A percentile compares a stretch with the other conserved stretches of the same genome.
phyloP scores from a whole-genome alignment of 2,329 filamentous ascomycete genomes.

The Fusarium neocosmosporiellum region DNA sequence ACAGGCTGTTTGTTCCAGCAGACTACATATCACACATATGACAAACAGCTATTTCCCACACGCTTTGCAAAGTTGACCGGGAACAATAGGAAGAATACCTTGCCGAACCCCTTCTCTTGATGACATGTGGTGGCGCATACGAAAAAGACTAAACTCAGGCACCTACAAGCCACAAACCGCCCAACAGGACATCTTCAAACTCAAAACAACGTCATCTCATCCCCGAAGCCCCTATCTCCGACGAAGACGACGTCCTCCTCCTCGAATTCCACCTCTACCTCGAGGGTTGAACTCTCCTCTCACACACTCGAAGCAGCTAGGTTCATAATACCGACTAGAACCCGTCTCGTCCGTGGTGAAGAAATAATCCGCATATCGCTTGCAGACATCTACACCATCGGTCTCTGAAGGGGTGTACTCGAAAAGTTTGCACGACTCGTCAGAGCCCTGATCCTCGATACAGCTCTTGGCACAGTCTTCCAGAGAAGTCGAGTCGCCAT shows the following conservation, averaged over 20 bases:
- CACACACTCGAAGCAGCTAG: constrained; percentile 8
- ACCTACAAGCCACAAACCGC: not conserved
- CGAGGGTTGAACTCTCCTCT: not conserved
- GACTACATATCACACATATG: not conserved
- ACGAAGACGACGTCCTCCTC: constrained; percentile 6
- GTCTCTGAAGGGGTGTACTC: not conserved
- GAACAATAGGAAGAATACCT: not conserved
- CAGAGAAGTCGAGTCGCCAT: not conserved
- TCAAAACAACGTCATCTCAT: not conserved
- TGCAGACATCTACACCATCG: not conserved
- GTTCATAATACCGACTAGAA: not conserved
- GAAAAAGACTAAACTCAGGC: not conserved
- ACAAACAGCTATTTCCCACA: not conserved
- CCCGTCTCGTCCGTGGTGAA: not conserved
- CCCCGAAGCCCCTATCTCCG: not conserved
- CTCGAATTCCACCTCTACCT: not conserved
- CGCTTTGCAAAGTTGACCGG: not conserved
- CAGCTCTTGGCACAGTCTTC: constrained; percentile 7
- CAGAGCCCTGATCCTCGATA: not conserved
- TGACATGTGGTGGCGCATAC: not conserved
- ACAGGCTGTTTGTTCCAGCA: not conserved
- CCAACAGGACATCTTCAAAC: not conserved
- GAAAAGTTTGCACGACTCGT: constrained; percentile 1
- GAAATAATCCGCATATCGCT: not conserved
- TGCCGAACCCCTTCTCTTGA: not conserved